Evolutionary conservation across 2,329 filamentous ascomycete species (phyloP), one percentile per base, ranked within the genome.

Genomic region (Verticillium zaregamsianum): DNA sequence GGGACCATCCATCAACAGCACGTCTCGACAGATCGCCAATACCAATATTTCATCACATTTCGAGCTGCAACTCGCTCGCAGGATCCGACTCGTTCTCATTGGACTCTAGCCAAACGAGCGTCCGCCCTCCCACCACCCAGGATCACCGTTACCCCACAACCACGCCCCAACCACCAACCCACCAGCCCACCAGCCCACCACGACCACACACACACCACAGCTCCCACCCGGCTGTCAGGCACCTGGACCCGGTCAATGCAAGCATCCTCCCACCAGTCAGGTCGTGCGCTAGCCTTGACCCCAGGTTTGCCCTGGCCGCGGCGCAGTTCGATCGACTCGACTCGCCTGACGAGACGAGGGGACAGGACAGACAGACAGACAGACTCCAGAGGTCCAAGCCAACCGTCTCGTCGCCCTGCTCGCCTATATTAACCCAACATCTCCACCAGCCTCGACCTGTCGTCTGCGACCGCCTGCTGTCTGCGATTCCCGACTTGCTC

Each of bases 191-290:
- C 40, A 45, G 28, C 28, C 40, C 40, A 49, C 40, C 40, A 45
- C 39, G 15, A 45, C 39, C 39, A 45, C 39, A 35, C 45, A 25
- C 20, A 35, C 45, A 25, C 20, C 45, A 49, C 45, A 49, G 45
- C 45, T 49, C n/a, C 45, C 45, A 56, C 55, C 55, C 55, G 55
- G 55, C 55, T 56, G 55, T 56, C 55, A 56, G 55, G 55, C 31
- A 56, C 55, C 55, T 37, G 55, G 55, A 23, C 31, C 28, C 31
- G 55, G 55, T 56, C 55, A 56, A 56, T 32, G 45, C 45, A 49
- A 23, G 55, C 55, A 56, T 32, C 55, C 55, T 37, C 33, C 55
- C 23, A 56, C 55, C 55, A 56, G 55, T 56, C 28, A 56, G 55
- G 31, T 23, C n/a, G 15, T 33, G 55, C 55, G 31, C 55, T 56